These are phyloP conservation scores for Leucocoprinus sp. DNA, from an alignment of 768 basidiomycete species.

Conservation along the genomic window DNA sequence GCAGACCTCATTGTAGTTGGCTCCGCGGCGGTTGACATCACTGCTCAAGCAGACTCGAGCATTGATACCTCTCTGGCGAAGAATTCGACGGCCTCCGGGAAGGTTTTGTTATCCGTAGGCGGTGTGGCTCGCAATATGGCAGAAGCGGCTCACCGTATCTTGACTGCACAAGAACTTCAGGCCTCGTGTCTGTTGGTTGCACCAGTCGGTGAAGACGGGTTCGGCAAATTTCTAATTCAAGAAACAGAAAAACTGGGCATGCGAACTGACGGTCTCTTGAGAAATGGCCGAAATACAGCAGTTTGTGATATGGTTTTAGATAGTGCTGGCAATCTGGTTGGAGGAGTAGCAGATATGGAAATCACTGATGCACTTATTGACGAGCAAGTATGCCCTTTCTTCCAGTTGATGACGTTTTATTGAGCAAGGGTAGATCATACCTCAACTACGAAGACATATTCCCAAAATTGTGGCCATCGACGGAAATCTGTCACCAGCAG, in stretches of 20 bases:
- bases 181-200: constrained; percentile 57
- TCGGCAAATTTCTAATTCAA: constrained; percentile 57
- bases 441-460: constrained; percentile 35
- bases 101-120: constrained; percentile 63
- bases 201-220: constrained; percentile 67
- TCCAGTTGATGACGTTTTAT: background rate
- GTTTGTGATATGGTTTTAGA: constrained; percentile 87
- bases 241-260: constrained; percentile 61
- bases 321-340: constrained; percentile 55
- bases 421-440: constrained; percentile 35
- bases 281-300: constrained; percentile 44
- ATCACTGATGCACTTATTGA: constrained; percentile 44
- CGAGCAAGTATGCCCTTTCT: constrained; percentile 27
- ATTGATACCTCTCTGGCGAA: constrained; percentile 26
- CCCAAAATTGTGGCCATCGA: constrained; percentile 67
- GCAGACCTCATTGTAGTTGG: constrained; percentile 70
- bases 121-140: constrained; percentile 96
- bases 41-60: constrained; percentile 38
- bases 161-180: constrained; percentile 27
- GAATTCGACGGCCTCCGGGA: constrained; percentile 76
- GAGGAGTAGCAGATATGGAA: constrained; percentile 93
- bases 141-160: constrained; percentile 72
- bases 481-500: constrained; percentile 56
- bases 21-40: constrained; percentile 85
- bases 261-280: constrained; percentile 69